A percentile compares a stretch with the other conserved stretches of the same genome.
Conservation (phyloP, 1,284 basidiomycete genomes). For the Sanghuangporus sanghuang region DNA sequence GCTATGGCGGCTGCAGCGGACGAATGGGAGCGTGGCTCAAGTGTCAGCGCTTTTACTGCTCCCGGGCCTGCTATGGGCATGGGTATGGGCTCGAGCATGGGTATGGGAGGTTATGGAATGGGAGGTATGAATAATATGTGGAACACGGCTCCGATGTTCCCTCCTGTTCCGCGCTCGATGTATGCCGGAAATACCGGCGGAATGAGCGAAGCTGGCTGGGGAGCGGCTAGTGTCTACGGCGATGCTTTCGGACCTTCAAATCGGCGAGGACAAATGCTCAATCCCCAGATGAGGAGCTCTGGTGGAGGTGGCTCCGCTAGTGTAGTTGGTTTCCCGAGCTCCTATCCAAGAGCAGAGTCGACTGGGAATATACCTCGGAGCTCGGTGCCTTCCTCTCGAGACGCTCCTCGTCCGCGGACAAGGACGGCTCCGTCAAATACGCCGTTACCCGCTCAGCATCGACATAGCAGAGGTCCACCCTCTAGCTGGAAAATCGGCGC, state of each 20-base stretch:
- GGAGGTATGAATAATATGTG: conserved; percentile 26
- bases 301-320: conserved; percentile 23
- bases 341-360: conserved; percentile 13
- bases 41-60: conserved; percentile 38
- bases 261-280: conserved; percentile 21
- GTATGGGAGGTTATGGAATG: conserved; percentile 33
- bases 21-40: conserved; percentile 79
- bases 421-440: conserved; percentile 49
- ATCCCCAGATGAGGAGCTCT: conserved; percentile 33
- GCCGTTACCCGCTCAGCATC: conserved; percentile 15
- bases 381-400: neutral
- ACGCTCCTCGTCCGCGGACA: conserved; percentile 40
- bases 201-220: conserved; percentile 58
- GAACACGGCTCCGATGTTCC: conserved; percentile 43
- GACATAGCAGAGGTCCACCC: conserved; percentile 27
- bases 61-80: conserved; percentile 34
- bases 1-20: conserved; percentile 78
- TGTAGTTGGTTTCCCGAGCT: conserved; percentile 8
- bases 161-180: conserved; percentile 45
- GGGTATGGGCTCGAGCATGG: conserved; percentile 25
- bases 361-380: conserved; percentile 5
- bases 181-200: conserved; percentile 47
- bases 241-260: conserved; percentile 50
- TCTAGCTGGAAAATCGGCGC: conserved; percentile 50
- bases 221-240: conserved; percentile 61